Base-by-base conservation (phyloP, 2,329 filamentous ascomycete genomes). In the Chrysosporium keratinophilum region DNA sequence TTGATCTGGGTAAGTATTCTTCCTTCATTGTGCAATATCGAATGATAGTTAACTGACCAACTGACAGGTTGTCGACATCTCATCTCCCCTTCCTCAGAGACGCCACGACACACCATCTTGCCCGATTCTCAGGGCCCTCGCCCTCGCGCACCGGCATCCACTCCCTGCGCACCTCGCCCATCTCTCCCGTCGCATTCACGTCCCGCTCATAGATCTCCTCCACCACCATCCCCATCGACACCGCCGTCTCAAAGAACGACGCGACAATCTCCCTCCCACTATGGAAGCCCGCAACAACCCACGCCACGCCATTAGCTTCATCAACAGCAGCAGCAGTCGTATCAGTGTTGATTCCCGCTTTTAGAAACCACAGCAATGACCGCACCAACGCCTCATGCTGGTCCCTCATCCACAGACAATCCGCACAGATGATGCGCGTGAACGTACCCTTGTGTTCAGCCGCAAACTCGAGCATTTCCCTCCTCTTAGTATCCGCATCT, bases 361-460 rank as follows among this genome's bases (percentile, higher is more conserved):
- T 71, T 15, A 82, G 70, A 60, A 81, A 80, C 64, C 78, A 77
- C 5, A 75, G 64, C 71, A 82, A 76, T 1, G 78, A 80, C 12
- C 64, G 67, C 10, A 72, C 75, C 14, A 83, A 71, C 57, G 78
- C 79, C 46, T 71, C 69, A 61, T 83, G 80, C 65, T 82, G 75
- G 19, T 67, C 66, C 0, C 67, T 69, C 74, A 82, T 79, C 79
- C 79, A 83, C 56, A 78, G 74, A 65, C 79, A 82, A 60, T 83
- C 80, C 50, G 80, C 79, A 0, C 78, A 77, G 10, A 83, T 70
- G 49, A 83, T 76, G 17, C 77, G 74, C 1, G 74, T 75, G 61
- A 76, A 83, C 4, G 59, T 54, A 7, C 69, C 68, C 6, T 67
- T 67, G 54, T 69, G 58, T 3, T 58, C 48, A 1, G 56, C 47